Evolutionary conservation across 2,329 filamentous ascomycete species (phyloP).

Genomic region (Biscogniauxia sp.): DNA sequence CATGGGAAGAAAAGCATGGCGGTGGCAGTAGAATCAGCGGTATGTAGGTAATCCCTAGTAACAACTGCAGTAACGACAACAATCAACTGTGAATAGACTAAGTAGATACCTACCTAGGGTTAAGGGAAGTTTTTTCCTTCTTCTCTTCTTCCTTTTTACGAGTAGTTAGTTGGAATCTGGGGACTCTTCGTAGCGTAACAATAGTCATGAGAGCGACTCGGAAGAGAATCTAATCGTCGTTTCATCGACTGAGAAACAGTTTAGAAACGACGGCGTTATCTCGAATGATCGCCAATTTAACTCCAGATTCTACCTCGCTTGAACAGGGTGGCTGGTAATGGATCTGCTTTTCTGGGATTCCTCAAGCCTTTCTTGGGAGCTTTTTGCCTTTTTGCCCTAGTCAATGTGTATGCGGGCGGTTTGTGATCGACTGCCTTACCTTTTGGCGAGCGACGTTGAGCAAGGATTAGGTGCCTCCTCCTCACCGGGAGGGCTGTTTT

Average conservation of each 20-base stretch:
- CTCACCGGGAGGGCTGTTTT: constrained; percentile 4
- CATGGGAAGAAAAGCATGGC: background rate
- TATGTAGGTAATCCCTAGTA: too few species aligned
- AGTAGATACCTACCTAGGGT: too few species aligned
- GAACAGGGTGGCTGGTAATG: constrained; percentile 16
- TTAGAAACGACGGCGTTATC: background rate
- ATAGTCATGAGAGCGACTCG: background rate
- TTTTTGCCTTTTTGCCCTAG: constrained; percentile 15
- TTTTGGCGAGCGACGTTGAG: constrained; percentile 9
- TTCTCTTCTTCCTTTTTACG: too few species aligned
- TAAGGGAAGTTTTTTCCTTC: too few species aligned
- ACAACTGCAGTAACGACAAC: background rate
- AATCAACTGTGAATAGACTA: background rate
- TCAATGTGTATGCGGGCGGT: constrained; percentile 17
- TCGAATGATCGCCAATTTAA: constrained; percentile 1
- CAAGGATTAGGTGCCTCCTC: constrained; percentile 6
- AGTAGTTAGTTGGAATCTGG: background rate
- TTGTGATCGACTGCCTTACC: constrained; percentile 28
- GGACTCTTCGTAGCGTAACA: background rate
- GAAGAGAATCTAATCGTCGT: background rate
- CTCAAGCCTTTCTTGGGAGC: constrained; percentile 9
- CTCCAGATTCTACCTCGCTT: constrained; percentile 1
- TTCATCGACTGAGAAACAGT: background rate
- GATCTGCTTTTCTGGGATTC: constrained; percentile 18
- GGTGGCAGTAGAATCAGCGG: too few species aligned